These are phyloP conservation scores for Trichoderma aggressivum DNA, from an alignment of 2,329 filamentous ascomycete species.

Conservation along the genomic window DNA sequence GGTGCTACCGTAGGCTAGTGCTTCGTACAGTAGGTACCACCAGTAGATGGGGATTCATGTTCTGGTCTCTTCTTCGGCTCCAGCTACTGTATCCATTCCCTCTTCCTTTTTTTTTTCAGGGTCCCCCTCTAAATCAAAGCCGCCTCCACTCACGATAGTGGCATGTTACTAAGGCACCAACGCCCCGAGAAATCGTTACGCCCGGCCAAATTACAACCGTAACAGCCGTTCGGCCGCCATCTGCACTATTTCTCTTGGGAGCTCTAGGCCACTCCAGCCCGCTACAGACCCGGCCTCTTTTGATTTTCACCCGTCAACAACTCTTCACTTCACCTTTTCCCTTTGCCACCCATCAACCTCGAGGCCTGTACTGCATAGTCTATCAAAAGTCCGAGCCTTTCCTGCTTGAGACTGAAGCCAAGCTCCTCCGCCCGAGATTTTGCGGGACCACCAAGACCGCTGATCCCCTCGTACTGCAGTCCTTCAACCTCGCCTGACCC, in stretches of 20 bases:
- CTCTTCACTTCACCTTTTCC: background rate
- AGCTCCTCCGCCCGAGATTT: background rate
- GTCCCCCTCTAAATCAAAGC: background rate
- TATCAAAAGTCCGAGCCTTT: background rate
- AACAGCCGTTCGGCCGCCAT: background rate
- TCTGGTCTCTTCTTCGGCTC: background rate
- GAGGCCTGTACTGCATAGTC: background rate
- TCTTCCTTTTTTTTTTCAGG: background rate
- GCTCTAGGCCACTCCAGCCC: background rate
- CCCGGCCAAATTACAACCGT: background rate
- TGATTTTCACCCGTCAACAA: background rate
- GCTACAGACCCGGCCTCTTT: background rate
- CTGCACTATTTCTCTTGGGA: background rate
- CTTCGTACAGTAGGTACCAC: background rate
- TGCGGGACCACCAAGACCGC: slow-evolving; percentile 7
- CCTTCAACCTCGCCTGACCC: slow-evolving; percentile 11
- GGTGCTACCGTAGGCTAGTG: background rate
- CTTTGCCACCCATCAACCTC: background rate
- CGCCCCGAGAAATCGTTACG: slow-evolving; percentile 5
- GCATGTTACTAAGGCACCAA: slow-evolving; percentile 12
- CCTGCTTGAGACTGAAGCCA: background rate
- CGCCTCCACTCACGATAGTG: slow-evolving; percentile 3
- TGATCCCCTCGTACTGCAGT: background rate
- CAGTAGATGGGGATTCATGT: background rate
- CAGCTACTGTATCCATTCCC: background rate